Base-by-base conservation (phyloP, 345 rosid genomes). In the Trapa incisa region DNA sequence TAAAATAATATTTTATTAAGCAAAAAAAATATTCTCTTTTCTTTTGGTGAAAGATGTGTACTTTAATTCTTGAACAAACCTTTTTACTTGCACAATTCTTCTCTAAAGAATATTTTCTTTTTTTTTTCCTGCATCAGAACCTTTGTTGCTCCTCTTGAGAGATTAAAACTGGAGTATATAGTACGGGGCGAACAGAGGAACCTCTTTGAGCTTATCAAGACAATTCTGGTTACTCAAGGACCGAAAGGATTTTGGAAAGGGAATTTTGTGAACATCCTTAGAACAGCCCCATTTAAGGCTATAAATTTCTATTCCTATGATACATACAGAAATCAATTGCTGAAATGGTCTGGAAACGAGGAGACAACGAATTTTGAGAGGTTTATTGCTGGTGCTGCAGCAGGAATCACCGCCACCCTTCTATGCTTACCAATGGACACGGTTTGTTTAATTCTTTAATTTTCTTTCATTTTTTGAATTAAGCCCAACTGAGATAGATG, bases 381-480 rank as follows among this genome's bases (percentile, higher is more conserved):
- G 81, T 88, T 93, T 22, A 67, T 93, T 71, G 93, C 98, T 43
- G 97, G 98, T 65, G 98, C 97, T 68, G 85, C 93, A 0, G 96
- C 98, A 73, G 98, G 97, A 78, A 80, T 93, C 61, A 93, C 98
- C 65, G 98, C 98, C 42, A 80, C 87, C 71, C 75, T 86, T 57
- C 85, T 93, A 70, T 89, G 98, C 85, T 82, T 89, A 75, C 98
- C 98, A 1, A 81, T 93, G 79, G 98, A 93, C 75, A 93, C 97
- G 10, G 98, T 93, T 88, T 1, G 92, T 80, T n/a, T 48, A 47
- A 70, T 64, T 63, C 71, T 37, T n/a, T 16, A n/a, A 22, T 22
- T 22, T 22, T 22, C 54, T 61, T 7, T 57, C 37, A 41, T 22
- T 22, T 22, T 41, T 3, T 41, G 17, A 50, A 50, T 13, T 50